Percentiles rank a stretch among this genome's conserved stretches.
Evolutionary conservation across 805 yeast genomes (phyloP).

Genomic region (Sugiyamaella lignohabitans): DNA sequence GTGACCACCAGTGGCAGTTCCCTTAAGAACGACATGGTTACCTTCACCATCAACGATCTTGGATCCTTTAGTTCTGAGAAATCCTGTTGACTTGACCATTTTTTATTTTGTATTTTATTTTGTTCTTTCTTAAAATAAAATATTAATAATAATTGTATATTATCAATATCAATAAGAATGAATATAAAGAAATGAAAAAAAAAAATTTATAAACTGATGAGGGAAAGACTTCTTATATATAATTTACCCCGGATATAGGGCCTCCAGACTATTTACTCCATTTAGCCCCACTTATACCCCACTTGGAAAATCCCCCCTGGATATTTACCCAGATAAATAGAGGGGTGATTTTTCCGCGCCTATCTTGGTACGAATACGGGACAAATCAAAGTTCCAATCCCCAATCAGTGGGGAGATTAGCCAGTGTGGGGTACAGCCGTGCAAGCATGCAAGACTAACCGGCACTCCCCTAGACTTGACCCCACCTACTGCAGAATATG

Average conservation of each 20-base stretch:
- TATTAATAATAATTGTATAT: not conserved
- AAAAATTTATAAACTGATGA: too few relatives aligned
- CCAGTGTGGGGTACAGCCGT: not conserved
- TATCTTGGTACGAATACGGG: too few relatives aligned
- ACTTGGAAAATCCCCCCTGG: not conserved
- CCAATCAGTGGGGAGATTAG: not conserved
- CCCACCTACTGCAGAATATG: constrained; percentile 3
- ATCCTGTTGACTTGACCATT: constrained; percentile 1
- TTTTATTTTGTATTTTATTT: too few relatives aligned
- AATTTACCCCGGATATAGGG: too few relatives aligned
- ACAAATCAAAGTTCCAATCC: too few relatives aligned
- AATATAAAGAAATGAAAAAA: not conserved
- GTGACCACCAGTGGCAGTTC: constrained; percentile 42
- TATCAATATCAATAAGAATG: too few relatives aligned
- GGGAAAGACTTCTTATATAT: too few relatives aligned
- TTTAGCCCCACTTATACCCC: too few relatives aligned
- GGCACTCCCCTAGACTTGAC: not conserved
- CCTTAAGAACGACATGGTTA: constrained; percentile 38
- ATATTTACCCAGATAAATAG: not conserved
- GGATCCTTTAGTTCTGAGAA: constrained; percentile 32
- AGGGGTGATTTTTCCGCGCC: not conserved
- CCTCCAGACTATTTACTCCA: too few relatives aligned
- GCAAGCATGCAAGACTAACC: not conserved
- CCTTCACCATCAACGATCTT: constrained; percentile 42
- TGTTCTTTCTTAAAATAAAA: too few relatives aligned